Base-by-base conservation (phyloP, 1,284 basidiomycete species). In the Wolfiporia cocos region DNA sequence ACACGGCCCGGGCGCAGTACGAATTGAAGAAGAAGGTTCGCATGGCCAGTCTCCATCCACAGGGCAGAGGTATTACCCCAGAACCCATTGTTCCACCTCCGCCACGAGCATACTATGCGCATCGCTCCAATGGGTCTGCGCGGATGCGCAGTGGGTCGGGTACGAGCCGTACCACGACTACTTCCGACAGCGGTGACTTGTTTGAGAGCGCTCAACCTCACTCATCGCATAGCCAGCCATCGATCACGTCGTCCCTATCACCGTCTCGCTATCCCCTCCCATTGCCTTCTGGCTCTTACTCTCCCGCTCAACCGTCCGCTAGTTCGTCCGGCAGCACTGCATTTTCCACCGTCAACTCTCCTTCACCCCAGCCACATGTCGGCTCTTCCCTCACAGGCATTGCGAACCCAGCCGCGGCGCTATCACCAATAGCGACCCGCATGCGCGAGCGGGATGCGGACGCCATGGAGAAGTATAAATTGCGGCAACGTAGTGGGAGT, bases 381-480 rank as follows among this genome's bases (percentile, higher is more conserved):
- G 2, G 54, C 66, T 31, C 10, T 6, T 15, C 20, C 31, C 29
- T 18, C 20, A 57, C 67, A 44, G 54, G 65, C 3, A 44, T 69
- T 23, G 43, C 55, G 11, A 67, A 65, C 36, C 59, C 72, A 33
- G 64, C 67, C 9, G 70, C 73, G 35, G 72, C 74, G 23, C 57
- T 86, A 45, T 83, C 87, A 7, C 84, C 83, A 2, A 75, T 90
- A 43, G 83, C 81, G 15, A 81, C 68, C 48, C 81, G 86, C 22
- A 82, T 90, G 69, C 74, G 80, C 51, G 82, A 88, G 63, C 72
- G 78, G 43, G 87, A 90, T 57, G 86, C 86, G 20, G 83, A 84
- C 59, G 87, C 86, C 20, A 87, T 86, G 69, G 85, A 88, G 57
- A 86, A 87, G 55, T 90, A 89, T 57, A 71, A 86, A 59, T 68